These are phyloP conservation scores for Manihot esculenta DNA, from an alignment of 441 rosid species.

Conservation along the genomic window DNA sequence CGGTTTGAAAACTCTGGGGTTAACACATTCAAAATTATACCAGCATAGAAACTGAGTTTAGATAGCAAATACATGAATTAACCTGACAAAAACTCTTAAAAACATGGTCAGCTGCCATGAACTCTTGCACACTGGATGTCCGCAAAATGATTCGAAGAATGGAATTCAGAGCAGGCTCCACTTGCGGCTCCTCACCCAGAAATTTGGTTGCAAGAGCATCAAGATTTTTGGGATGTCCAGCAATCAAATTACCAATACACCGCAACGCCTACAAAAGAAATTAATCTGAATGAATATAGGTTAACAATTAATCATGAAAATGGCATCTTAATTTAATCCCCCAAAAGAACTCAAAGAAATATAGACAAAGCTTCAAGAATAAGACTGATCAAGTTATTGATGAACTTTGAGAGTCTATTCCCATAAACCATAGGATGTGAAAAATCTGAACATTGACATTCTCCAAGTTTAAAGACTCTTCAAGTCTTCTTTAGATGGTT, in stretches of 20 bases:
- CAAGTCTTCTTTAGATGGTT: constrained; percentile 3
- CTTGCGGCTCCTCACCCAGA: constrained; percentile 90
- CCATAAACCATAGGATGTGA: neutral
- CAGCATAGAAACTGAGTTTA: constrained; percentile 5
- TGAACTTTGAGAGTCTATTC: neutral
- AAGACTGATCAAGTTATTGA: constrained; percentile 2
- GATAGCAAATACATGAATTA: constrained; percentile 27
- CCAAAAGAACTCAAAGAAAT: constrained; percentile 6
- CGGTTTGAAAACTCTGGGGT: neutral
- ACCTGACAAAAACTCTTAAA: constrained; percentile 95
- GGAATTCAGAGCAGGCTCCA: constrained; percentile 89
- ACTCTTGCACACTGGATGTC: constrained; percentile 87
- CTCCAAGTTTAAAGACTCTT: neutral
- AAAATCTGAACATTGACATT: constrained; percentile 8
- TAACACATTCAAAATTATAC: constrained; percentile 3
- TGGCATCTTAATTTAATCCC: neutral
- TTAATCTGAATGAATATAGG: constrained; percentile 20
- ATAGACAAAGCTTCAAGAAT: neutral
- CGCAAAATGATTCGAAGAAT: constrained; percentile 85
- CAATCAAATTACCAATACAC: constrained; percentile 81
- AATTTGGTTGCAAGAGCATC: constrained; percentile 85
- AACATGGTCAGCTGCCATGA: constrained; percentile 86
- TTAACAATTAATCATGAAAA: neutral
- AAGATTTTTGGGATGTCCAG: constrained; percentile 72
- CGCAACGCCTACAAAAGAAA: constrained; percentile 63